phyloP scores from a whole-genome alignment of 1,284 basidiomycete genomes.

The Sanguinoderma infundibulare region DNA sequence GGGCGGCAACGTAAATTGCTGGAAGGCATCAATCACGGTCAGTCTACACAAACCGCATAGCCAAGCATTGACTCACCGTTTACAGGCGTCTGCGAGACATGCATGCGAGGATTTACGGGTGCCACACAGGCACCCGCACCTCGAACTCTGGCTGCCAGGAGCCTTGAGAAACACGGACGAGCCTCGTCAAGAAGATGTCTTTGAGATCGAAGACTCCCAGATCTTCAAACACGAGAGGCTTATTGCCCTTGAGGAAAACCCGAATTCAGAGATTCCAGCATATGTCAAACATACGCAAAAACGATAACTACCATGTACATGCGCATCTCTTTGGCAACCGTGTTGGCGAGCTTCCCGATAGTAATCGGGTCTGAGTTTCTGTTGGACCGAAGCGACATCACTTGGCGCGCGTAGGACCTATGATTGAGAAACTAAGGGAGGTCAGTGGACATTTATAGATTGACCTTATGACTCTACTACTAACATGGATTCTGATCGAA shows the following conservation, averaged over 20 bases:
- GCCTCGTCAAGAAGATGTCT: constrained; percentile 3
- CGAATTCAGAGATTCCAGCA: too few relatives aligned
- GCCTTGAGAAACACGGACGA: constrained; percentile 13
- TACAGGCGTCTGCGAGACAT: too few relatives aligned
- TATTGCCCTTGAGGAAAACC: too few relatives aligned
- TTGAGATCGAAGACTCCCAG: neutral
- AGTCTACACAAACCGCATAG: neutral
- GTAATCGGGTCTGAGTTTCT: neutral
- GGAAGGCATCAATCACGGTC: too few relatives aligned
- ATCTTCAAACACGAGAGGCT: too few relatives aligned
- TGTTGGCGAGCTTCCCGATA: neutral
- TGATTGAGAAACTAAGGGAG: neutral
- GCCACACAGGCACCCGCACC: neutral
- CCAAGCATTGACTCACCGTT: neutral
- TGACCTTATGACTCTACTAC: neutral
- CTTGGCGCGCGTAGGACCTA: neutral
- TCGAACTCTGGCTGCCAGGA: constrained; percentile 20
- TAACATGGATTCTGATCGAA: constrained; percentile 12
- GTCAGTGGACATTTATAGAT: neutral
- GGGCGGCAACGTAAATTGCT: too few relatives aligned
- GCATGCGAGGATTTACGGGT: neutral
- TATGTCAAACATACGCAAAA: too few relatives aligned
- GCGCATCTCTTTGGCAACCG: constrained; percentile 4
- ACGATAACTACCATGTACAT: constrained; percentile 5
- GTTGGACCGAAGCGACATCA: constrained; percentile 1